Base-by-base conservation (phyloP, 1,284 basidiomycete genomes). In the Fomes fomentarius region DNA sequence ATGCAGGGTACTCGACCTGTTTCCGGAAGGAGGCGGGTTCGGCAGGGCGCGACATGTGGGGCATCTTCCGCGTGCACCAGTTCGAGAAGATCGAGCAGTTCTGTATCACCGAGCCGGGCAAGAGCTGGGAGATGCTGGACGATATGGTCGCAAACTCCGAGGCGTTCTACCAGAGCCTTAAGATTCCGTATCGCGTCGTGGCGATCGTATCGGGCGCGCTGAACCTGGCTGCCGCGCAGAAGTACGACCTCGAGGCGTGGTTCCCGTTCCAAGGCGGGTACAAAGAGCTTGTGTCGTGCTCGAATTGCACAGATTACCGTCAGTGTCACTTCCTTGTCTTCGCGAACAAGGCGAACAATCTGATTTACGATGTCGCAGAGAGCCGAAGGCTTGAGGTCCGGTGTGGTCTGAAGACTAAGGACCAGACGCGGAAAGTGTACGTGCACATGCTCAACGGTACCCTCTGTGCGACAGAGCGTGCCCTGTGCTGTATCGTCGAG, bases 31-130 rank as follows among this genome's bases (percentile, higher is more conserved):
- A 99, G 76, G 96, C 96, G 4, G 97, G 96, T 43, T 91, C 93
- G 4, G 94, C 95, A 40, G 97, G 97, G 14, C 90, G 94, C 53
- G 97, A 99, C 68, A 98, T 97, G 76, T 98, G 96, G 95, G 97
- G 96, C 55, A 98, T 98, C 74, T 99, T 99, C 87, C 93, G 97
- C 33, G 96, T 99, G 47, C 97, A 99, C 73, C 97, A 99, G 75
- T 99, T 99, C 66, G 97, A 99, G 76, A 99, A 99, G 78, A 83
- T 99, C 48, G 97, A 99, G 72, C 86, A 97, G 78, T 99, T 99
- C 76, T 89, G 91, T 77, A 84, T 99, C 64, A 98, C 96, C 21
- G 91, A 94, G 50, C 96, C 97, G 1, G 89, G 91, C 63, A 89
- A 93, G 71, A 97, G 94, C 68, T 96, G 96, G 88, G 91, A 89